Evolutionary conservation across 2,329 filamentous ascomycete species (phyloP), one percentile per base, ranked within the genome.

Genomic region (Alternaria ethzedia): DNA sequence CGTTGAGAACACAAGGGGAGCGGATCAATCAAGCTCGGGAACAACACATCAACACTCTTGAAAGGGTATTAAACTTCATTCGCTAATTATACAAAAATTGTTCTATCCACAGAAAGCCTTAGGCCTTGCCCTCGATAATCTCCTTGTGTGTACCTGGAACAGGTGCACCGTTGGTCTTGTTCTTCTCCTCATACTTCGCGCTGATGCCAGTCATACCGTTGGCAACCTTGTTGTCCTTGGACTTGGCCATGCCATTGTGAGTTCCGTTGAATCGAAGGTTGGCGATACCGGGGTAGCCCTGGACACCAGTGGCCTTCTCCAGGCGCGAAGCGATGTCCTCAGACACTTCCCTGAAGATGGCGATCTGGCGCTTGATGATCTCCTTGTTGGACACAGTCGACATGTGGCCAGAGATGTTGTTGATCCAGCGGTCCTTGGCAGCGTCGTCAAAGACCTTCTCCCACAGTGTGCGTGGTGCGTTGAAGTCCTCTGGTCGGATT

Each of bases 371-470:
- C 83, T 88, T 89, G 76, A 90, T 81, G 4, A 89, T 85, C 75
- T 90, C 88, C 67, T 88, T 79, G 46, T 88, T 81, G 52, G 79
- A 81, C 75, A 87, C 90, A 3, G 83, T 83, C 26, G 78, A 80
- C 87, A 90, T 90, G 78, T 90, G 88, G 3, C 86, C 87, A 0
- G 86, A 83, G 5, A 89, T 84, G 59, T 89, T 90, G 43, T 80
- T 82, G 75, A 90, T 82, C 78, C 89, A 88, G 0, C 88, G 83
- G 71, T 87, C 83, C 56, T 83, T 83, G 0, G 87, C 87, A 11
- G 80, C 82, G 23, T 87, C 86, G 59, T 89, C 87, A 50, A 86
- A 89, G 1, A 90, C 87, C 64, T 85, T 85, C 80, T 88, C 86
- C 87, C 87, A 90, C 36, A 90, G 70, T 0, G 82, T 82, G 23